Conservation (phyloP, 345 rosid genomes). For the Gynandropsis gynandra region DNA sequence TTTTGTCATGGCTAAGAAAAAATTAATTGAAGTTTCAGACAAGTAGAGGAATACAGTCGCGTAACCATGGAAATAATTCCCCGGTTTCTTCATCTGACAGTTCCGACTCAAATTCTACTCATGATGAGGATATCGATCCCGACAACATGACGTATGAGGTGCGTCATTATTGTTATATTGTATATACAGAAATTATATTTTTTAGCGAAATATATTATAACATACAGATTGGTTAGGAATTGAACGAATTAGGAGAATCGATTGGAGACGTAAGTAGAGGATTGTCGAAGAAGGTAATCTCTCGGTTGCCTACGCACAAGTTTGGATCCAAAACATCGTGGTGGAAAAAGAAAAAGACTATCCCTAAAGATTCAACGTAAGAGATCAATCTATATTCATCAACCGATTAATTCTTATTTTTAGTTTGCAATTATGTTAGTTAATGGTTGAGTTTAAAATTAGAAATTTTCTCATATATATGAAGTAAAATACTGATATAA, state of each 20-base stretch:
- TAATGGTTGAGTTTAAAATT: too few species aligned
- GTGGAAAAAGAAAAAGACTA: background rate
- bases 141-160: constrained; percentile 26
- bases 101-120: background rate
- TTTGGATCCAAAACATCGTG: background rate
- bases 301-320: background rate
- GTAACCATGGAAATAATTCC: constrained; percentile 3
- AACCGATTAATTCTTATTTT: background rate
- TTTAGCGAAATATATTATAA: background rate
- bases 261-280: constrained; percentile 18
- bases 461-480: too few species aligned
- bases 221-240: constrained; percentile 13
- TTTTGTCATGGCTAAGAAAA: too few species aligned
- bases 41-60: background rate
- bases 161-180: background rate
- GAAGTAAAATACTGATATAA: too few species aligned
- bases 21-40: background rate
- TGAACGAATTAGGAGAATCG: constrained; percentile 19
- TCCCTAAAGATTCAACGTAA: constrained; percentile 18
- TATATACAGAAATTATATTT: background rate
- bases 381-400: background rate
- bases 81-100: constrained; percentile 1
- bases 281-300: constrained; percentile 4
- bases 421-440: too few species aligned
- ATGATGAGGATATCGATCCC: constrained; percentile 14